Evolutionary conservation across 257 asterid species (phyloP).

Genomic region (Salvia hispanica): DNA sequence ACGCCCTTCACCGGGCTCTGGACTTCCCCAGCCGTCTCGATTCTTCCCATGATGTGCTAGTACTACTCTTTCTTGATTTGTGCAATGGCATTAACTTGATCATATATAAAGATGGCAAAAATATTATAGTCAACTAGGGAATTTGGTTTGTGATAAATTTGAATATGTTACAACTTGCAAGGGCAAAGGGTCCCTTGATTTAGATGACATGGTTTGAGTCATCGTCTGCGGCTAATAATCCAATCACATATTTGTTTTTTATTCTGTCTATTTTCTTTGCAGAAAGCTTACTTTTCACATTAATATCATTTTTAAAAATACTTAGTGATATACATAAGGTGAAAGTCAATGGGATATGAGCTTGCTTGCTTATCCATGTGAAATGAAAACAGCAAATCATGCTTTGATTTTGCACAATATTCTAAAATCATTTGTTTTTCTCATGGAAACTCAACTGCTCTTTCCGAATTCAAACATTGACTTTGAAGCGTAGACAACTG

Average conservation of each 20-base stretch:
- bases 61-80: not conserved
- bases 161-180: not conserved
- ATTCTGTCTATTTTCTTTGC: not conserved
- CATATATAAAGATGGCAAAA: not conserved
- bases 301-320: not conserved
- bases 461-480: not conserved
- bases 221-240: not conserved
- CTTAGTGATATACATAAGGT: no score
- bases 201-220: not conserved
- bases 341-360: not conserved
- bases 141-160: not conserved
- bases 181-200: conserved; percentile 6
- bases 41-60: conserved; percentile 18
- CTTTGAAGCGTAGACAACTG: not conserved
- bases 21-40: not conserved
- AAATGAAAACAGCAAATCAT: no score
- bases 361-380: not conserved
- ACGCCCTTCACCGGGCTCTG: conserved; percentile 3
- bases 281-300: not conserved
- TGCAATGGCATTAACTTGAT: not conserved
- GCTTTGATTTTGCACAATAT: not conserved
- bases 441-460: not conserved
- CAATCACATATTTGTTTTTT: not conserved
- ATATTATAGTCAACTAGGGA: conserved; percentile 18
- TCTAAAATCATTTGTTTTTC: not conserved